A percentile compares a stretch with the other conserved stretches of the same genome.
These are phyloP conservation scores for Bipolaris sorokiniana DNA, from an alignment of 2,329 filamentous ascomycete genomes.

Conservation along the genomic window DNA sequence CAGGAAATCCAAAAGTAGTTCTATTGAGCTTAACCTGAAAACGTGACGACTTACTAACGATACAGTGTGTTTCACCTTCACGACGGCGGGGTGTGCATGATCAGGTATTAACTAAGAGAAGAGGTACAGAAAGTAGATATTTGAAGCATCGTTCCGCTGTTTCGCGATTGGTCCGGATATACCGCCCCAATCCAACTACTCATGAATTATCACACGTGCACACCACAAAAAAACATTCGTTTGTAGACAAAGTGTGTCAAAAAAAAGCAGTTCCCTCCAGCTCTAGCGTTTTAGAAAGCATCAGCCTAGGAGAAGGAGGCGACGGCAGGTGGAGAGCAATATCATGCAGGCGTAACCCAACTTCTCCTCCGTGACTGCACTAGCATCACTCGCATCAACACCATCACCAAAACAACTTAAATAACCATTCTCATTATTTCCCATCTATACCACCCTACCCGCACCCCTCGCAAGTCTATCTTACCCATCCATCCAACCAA, in stretches of 20 bases:
- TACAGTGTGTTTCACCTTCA: too few species aligned
- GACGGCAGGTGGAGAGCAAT: neutral
- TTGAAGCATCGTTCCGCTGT: neutral
- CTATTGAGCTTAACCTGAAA: too few species aligned
- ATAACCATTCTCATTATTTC: slow-evolving; percentile 13
- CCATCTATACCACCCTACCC: neutral
- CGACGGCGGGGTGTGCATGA: too few species aligned
- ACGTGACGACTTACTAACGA: too few species aligned
- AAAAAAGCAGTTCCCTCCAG: neutral
- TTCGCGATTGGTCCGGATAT: neutral
- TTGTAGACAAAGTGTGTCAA: neutral
- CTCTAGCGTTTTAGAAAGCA: slow-evolving; percentile 1
- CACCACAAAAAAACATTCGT: neutral
- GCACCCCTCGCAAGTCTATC: slow-evolving; percentile 39
- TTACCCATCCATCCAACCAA: slow-evolving; percentile 45
- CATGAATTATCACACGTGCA: neutral
- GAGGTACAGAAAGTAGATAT: too few species aligned
- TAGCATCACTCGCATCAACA: slow-evolving; percentile 9
- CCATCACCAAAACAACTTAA: slow-evolving; percentile 13
- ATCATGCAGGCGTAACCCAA: neutral
- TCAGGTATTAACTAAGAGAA: too few species aligned
- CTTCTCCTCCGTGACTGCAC: slow-evolving; percentile 19
- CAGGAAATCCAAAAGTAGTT: too few species aligned
- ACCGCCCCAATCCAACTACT: neutral
- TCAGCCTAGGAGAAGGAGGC: neutral